Evolutionary conservation across 2,329 filamentous ascomycete species (phyloP), one percentile per base, ranked within the genome.

Genomic region (Cladophialophora psammophila): DNA sequence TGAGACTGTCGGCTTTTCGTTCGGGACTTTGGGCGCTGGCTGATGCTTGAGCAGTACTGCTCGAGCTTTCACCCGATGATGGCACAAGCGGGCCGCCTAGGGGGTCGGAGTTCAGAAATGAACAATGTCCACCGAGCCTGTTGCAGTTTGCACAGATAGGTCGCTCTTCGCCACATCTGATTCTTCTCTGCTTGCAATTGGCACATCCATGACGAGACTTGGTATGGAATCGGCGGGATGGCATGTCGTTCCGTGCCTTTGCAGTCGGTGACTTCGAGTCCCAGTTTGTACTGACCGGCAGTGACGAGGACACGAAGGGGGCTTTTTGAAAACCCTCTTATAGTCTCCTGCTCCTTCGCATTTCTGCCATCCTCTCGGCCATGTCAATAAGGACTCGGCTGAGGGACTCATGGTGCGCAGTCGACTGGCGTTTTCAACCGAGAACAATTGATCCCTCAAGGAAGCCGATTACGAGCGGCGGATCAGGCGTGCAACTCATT

Each of bases 81-180:
- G 52, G 42, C 40, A 40, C 38, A 13, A 60, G 38, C 6, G 58
- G 42, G 2, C 58, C 58, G 34, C 58, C 58, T 18, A 26, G 50
- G 15, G 58, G n/a, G 20, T 60, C 58, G 3, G 42, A 60, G 7
- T 60, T 40, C 26, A 60, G 58, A 36, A 60, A 60, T 6, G 58
- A 60, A 20, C 58, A 60, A 15, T 15, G 32, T 36, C 58, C 58
- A 26, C 58, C 58, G 58, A 66, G 64, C 52, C 64, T 62, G 34
- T 18, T 58, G 20, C 64, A 66, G 48, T 66, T 66, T 5, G 32
- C 48, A 45, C 64, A 66, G n/a, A 55, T 40, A 10, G 64, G 64
- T 15, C 64, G 64, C 40, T 66, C 64, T 8, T 50, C 18, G 2
- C 50, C 45, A 48, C 61, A 64, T 2, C 61, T 35, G 36, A 64